Evolutionary conservation across 257 asterid species (phyloP), one percentile per base, ranked within the genome.

Genomic region (Handroanthus guayacan): DNA sequence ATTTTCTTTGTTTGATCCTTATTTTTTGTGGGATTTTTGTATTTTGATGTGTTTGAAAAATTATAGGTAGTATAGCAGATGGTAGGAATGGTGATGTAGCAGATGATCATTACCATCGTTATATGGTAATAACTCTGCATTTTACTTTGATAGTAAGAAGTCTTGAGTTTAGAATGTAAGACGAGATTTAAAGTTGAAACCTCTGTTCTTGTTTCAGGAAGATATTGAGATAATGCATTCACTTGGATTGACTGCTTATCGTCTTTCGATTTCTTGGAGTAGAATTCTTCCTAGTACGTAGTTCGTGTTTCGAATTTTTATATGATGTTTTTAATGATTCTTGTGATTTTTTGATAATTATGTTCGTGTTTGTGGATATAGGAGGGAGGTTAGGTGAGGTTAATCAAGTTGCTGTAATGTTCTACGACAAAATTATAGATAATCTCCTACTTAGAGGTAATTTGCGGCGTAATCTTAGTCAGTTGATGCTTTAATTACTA

Each of bases 251-350:
- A 74, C 81, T 75, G 81, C 95, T 45, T 93, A 91, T 69, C 90
- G 96, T 13, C 75, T 93, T 66, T 93, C 98, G 25, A 91, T 93
- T 84, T 93, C 98, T 3, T 91, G 98, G 98, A 81, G 91, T 69
- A 84, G 98, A 85, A 50, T 93, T 81, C 89, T 93, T 69, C 98
- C 98, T 9, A 83, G 97, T 93, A 86, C 68, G 89, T 57, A 11
- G 39, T 78, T 25, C 31, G 31, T 25, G 31, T 25, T 25, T 25
- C 31, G 31, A 25, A 25, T 25, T 47, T 69, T 10, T 25, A 62
- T 11, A 2, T 17, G 54, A 52, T 60, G 48, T 17, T 36, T 64
- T 56, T 14, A 79, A 44, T 38, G 0, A 2, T 25, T 63, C 38
- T 13, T 14, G 2, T 18, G 2, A 1, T 18, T 79, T 75, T 31